Evolutionary conservation across 345 rosid genomes (phyloP), one percentile per base, ranked within the genome.

Genomic region (Brassica nigra): DNA sequence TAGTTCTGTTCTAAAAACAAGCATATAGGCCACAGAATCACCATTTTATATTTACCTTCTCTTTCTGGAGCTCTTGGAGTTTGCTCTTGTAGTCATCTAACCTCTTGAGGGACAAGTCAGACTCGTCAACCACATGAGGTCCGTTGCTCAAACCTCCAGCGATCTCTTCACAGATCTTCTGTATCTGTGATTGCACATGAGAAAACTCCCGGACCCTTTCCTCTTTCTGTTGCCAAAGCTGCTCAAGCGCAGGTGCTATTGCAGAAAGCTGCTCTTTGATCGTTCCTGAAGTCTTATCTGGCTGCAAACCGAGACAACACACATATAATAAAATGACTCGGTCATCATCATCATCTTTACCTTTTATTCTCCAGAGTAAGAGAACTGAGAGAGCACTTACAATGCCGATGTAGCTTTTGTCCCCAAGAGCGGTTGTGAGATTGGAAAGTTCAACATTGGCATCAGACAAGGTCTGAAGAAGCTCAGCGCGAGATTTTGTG

Each of bases 211-310:
- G 76, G 9, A 91, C 87, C 75, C 99, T 93, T 86, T 91, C 96
- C 67, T 91, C 96, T 84, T 95, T 93, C 87, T 89, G 98, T 78
- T 89, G 89, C 91, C 92, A 91, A 73, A 95, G 90, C 80, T 90
- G 93, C 71, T 93, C 95, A 62, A 95, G 97, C 3, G 80, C 90
- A 2, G 99, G 99, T 70, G 96, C 96, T 82, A 95, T 95, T 47
- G 94, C 94, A n/a, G 90, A 93, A 70, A 93, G 96, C 73, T 95
- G 99, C 77, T 93, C 93, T 88, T 93, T 95, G 87, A 93, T 95
- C 33, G 99, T 95, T 83, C 95, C 97, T 0, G 89, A 85, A 62
- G 88, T 69, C 80, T 83, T 86, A 55, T 91, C 98, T 8, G 97
- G 96, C 98, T 95, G 87, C 33, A 83, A 80, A 15, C 9, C 42